A percentile compares a stretch with the other conserved stretches of the same genome.
Evolutionary conservation across 2,329 filamentous ascomycete species (phyloP).

Genomic region (Aureobasidium sp.): DNA sequence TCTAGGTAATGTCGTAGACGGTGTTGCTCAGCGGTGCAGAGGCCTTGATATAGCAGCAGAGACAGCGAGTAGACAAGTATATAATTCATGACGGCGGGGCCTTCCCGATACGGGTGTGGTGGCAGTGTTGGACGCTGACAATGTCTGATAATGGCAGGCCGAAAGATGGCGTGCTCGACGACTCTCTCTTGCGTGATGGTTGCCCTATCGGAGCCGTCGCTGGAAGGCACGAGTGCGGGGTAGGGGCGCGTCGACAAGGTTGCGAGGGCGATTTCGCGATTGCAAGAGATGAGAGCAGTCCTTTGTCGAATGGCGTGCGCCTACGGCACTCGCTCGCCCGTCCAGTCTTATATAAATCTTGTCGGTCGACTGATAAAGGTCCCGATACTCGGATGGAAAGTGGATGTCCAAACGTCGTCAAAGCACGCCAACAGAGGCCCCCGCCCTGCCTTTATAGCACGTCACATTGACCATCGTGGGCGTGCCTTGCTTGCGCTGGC

Average conservation of each 20-base stretch:
- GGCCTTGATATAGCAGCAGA: slow-evolving; percentile 25
- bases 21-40: slow-evolving; percentile 25
- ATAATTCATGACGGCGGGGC: slow-evolving; percentile 23
- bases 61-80: slow-evolving; percentile 28
- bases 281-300: neutral
- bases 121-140: neutral
- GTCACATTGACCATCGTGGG: neutral
- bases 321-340: neutral
- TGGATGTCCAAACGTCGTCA: slow-evolving; percentile 4
- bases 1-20: slow-evolving; percentile 22
- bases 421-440: slow-evolving; percentile 11
- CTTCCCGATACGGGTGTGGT: neutral
- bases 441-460: neutral
- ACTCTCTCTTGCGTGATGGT: slow-evolving; percentile 14
- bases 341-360: neutral
- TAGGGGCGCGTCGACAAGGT: slow-evolving; percentile 7
- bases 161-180: slow-evolving; percentile 17
- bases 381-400: neutral
- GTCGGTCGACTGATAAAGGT: too few species aligned
- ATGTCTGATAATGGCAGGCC: slow-evolving; percentile 7
- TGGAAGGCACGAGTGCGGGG: slow-evolving; percentile 19
- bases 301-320: neutral
- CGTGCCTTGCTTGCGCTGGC: neutral
- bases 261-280: slow-evolving; percentile 3
- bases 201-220: slow-evolving; percentile 14